Evolutionary conservation across 2,329 filamentous ascomycete genomes (phyloP).

Genomic region (Monilinia polystroma): DNA sequence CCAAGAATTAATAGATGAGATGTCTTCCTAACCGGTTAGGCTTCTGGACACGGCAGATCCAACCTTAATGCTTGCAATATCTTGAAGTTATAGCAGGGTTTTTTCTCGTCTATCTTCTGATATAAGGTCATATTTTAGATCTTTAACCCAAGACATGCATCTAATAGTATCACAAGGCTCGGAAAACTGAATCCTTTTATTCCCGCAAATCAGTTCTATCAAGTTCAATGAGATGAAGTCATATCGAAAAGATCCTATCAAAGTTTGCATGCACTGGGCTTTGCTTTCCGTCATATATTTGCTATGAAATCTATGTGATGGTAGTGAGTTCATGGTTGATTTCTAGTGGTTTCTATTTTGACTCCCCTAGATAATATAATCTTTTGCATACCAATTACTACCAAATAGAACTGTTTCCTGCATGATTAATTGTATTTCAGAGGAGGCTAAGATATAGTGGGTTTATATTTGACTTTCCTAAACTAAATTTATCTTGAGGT

Average conservation of each 20-base stretch:
- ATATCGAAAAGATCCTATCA: background rate
- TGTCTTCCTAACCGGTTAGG: background rate
- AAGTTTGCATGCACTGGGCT: background rate
- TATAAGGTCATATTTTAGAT: background rate
- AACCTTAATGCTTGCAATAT: background rate
- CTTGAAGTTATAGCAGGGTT: background rate
- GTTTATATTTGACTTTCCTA: background rate
- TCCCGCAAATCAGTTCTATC: background rate
- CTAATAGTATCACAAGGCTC: background rate
- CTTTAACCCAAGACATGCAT: background rate
- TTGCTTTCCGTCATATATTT: background rate
- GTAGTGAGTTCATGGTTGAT: background rate
- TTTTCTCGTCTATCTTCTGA: background rate
- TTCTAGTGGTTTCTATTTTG: background rate
- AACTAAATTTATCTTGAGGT: background rate
- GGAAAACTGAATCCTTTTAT: background rate
- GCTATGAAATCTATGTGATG: too few species aligned
- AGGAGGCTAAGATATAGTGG: too few species aligned
- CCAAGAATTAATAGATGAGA: background rate
- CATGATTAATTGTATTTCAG: background rate
- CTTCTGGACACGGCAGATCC: background rate
- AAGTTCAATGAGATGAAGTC: background rate
- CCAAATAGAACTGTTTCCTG: background rate
- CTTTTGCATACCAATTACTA: background rate
- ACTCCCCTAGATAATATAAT: background rate